Evolutionary conservation across 2,329 filamentous ascomycete genomes (phyloP).

Genomic region (Cladorrhinum sp.): DNA sequence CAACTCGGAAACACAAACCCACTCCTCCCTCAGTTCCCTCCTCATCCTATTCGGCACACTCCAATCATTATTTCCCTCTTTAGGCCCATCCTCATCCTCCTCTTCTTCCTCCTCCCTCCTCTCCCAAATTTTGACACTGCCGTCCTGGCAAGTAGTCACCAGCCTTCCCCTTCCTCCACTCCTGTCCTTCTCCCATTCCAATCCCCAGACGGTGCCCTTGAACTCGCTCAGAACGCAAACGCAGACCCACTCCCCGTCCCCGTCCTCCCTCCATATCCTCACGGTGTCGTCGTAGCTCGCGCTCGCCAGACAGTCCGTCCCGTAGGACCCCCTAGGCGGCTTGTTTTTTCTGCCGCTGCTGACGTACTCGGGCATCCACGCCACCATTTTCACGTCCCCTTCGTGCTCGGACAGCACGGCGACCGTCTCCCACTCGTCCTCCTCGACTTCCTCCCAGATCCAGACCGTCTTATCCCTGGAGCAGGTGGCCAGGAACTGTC

Average conservation of each 20-base stretch:
- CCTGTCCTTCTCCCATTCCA: slow-evolving; percentile 55
- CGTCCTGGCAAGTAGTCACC: slow-evolving; percentile 82
- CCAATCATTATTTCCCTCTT: slow-evolving; percentile 40
- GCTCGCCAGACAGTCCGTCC: slow-evolving; percentile 74
- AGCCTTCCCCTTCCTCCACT: slow-evolving; percentile 47
- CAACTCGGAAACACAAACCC: slow-evolving; percentile 73
- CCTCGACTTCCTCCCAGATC: slow-evolving; percentile 95
- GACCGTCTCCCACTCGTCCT: slow-evolving; percentile 95
- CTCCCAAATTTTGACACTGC: slow-evolving; percentile 75
- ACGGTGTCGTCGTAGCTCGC: slow-evolving; percentile 95
- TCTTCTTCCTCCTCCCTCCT: slow-evolving; percentile 54
- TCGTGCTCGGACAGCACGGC: slow-evolving; percentile 93
- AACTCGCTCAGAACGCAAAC: slow-evolving; percentile 80
- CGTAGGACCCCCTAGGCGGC: too few relatives aligned
- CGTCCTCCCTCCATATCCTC: slow-evolving; percentile 83
- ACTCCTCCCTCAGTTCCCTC: slow-evolving; percentile 72
- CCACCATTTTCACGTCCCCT: slow-evolving; percentile 90
- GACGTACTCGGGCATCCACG: slow-evolving; percentile 73
- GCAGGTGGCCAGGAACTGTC: slow-evolving; percentile 82
- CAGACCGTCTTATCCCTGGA: slow-evolving; percentile 91
- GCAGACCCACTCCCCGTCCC: slow-evolving; percentile 87
- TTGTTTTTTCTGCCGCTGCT: slow-evolving; percentile 37
- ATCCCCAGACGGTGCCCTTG: slow-evolving; percentile 81
- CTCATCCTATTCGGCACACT: slow-evolving; percentile 90
- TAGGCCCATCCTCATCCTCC: slow-evolving; percentile 35